phyloP scores from a whole-genome alignment of 345 rosid species.

The Angophora floribunda region DNA sequence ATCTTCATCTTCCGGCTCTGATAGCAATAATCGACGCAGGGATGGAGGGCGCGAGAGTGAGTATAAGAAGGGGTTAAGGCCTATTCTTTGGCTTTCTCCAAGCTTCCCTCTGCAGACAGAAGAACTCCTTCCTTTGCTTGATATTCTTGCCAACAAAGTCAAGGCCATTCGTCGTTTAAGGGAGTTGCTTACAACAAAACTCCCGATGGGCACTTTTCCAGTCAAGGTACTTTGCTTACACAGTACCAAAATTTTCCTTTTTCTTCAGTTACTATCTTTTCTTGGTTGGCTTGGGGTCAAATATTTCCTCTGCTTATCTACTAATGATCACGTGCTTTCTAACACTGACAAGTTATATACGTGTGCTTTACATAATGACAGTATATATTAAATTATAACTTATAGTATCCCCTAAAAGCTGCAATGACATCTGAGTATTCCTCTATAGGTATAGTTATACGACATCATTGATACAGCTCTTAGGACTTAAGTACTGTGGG shows the following conservation, averaged over 20 bases:
- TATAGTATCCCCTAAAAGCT: background rate
- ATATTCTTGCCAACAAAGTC: conserved; percentile 96
- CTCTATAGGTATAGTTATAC: background rate
- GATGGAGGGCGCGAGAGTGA: conserved; percentile 74
- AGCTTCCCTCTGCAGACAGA: conserved; percentile 83
- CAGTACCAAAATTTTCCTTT: background rate
- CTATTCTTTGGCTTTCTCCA: conserved; percentile 88
- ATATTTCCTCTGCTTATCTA: background rate
- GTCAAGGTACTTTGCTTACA: conserved; percentile 56
- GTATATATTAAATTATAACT: background rate
- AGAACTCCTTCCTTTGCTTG: conserved; percentile 93
- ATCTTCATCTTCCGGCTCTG: conserved; percentile 35
- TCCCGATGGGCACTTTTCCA: conserved; percentile 89
- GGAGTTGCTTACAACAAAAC: conserved; percentile 91
- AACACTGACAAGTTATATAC: background rate
- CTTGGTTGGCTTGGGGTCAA: background rate
- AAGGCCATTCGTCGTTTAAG: conserved; percentile 95
- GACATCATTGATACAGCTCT: background rate
- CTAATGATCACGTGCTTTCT: background rate
- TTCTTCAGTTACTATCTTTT: background rate
- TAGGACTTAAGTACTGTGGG: background rate
- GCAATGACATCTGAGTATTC: background rate
- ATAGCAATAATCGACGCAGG: conserved; percentile 35
- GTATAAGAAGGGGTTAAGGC: conserved; percentile 89
- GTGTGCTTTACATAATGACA: background rate